Evolutionary conservation across 441 rosid genomes (phyloP), one percentile per base, ranked within the genome.

Genomic region (Macaranga tanarius): DNA sequence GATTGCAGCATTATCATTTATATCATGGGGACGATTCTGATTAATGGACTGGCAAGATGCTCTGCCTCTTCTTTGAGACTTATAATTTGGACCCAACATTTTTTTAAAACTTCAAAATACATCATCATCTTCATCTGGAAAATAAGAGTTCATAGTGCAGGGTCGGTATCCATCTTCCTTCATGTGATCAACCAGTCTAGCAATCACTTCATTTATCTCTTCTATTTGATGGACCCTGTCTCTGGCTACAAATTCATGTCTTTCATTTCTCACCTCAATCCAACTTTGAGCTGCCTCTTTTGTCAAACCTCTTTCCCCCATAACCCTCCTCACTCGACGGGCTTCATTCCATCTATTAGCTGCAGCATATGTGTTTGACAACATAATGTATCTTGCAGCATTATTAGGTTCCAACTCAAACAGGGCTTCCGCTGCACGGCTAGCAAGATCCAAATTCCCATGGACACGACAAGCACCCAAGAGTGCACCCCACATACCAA

Each of bases 401-500:
- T 80, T 82, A 45, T 10, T 7, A 7, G 85, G 86, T 74, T 85
- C 86, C 66, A 83, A 59, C 64, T 68, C 72, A 59, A 77, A 54
- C 51, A 83, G 70, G 56, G 77, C 68, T 74, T 77, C 75, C 22
- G 83, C 86, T 57, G 82, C 84, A 50, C 57, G 77, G 66, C 45
- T 45, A 73, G 82, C 85, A 65, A 79, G 67, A 68, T 8, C 73
- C 51, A 75, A 54, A 73, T 81, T 73, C 3, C 77, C 81, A 68
- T 79, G 80, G 51, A 83, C 75, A 26, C 77, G 75, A 52, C 84
- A 81, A 59, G 85, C 82, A 65, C 78, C 81, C 48, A 83, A 73
- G 73, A 84, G 72, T 1, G 86, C 75, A 56, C 87, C 85, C 89
- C 86, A 84, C 80, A 86, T 75, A 31, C 79, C 86, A 13, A 75